These are phyloP conservation scores for Pisolithus orientalis DNA, from an alignment of 768 basidiomycete genomes.

Conservation along the genomic window DNA sequence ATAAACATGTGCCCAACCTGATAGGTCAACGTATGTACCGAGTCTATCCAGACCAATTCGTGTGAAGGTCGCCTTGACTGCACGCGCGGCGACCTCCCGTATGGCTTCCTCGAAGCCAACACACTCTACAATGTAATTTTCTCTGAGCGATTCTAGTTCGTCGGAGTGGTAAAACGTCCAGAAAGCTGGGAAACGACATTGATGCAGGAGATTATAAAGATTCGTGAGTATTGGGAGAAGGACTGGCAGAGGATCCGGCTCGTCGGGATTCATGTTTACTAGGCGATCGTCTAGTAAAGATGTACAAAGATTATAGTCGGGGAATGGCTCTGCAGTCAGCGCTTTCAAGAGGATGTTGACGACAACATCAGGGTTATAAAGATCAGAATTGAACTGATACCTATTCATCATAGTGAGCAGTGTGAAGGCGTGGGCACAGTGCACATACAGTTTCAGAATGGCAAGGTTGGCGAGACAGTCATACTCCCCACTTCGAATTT, in stretches of 20 bases:
- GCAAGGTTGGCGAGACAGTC: conserved; percentile 94
- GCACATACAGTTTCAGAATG: conserved; percentile 78
- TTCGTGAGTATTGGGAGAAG: conserved; percentile 63
- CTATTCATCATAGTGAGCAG: conserved; percentile 32
- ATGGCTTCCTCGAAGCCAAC: conserved; percentile 81
- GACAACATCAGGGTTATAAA: conserved; percentile 89
- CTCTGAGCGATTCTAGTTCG: conserved; percentile 62
- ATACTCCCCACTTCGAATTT: conserved; percentile 86
- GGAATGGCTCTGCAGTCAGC: conserved; percentile 74
- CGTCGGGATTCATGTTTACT: conserved; percentile 51
- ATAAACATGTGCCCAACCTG: conserved; percentile 34
- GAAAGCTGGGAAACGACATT: conserved; percentile 85
- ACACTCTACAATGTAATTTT: conserved; percentile 83
- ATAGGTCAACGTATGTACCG: conserved; percentile 63
- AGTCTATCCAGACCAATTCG: conserved; percentile 63
- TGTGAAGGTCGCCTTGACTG: conserved; percentile 74
- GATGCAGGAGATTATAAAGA: conserved; percentile 66
- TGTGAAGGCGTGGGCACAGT: not conserved
- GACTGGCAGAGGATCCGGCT: conserved; percentile 73
- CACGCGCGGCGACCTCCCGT: conserved; percentile 67
- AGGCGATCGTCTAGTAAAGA: conserved; percentile 82
- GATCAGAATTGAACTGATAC: conserved; percentile 93
- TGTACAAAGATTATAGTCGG: conserved; percentile 93
- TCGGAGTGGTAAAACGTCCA: conserved; percentile 73
- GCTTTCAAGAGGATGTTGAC: conserved; percentile 93